These are phyloP conservation scores for Antitrichia curtipendula DNA, from an alignment of 225 moss, liverwort and hornwort species.

Conservation along the genomic window DNA sequence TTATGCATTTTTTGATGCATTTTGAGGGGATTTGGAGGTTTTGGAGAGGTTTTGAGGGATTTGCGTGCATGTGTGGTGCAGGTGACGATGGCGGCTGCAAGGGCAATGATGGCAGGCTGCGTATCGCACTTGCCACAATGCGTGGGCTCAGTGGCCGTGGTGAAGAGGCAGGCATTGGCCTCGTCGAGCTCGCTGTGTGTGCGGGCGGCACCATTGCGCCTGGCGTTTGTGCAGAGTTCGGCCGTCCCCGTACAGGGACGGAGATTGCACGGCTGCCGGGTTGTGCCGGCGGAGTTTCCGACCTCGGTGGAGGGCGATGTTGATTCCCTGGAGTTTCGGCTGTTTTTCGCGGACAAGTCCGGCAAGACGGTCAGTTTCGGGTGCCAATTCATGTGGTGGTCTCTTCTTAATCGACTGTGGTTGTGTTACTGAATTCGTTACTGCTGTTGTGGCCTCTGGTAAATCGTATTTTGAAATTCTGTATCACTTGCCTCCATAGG, in stretches of 20 bases:
- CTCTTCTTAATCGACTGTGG: neutral
- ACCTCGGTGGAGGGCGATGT: slow-evolving; percentile 50
- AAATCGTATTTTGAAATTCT: neutral
- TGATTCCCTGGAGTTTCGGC: slow-evolving; percentile 64
- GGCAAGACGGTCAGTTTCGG: neutral
- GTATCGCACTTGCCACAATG: slow-evolving; percentile 37
- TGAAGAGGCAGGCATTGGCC: slow-evolving; percentile 16
- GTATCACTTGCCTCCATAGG: neutral
- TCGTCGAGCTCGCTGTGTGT: slow-evolving; percentile 1
- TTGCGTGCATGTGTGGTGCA: neutral
- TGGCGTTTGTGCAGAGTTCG: neutral
- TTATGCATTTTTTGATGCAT: neutral
- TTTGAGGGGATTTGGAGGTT: neutral
- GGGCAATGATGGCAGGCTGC: slow-evolving; percentile 22
- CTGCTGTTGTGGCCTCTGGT: neutral
- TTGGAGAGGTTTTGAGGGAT: neutral
- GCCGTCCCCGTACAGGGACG: neutral
- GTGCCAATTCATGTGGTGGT: neutral
- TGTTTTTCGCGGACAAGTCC: slow-evolving; percentile 64
- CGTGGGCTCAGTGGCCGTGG: neutral
- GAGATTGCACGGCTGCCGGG: slow-evolving; percentile 14
- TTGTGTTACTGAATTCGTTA: neutral
- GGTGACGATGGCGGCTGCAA: slow-evolving; percentile 46
- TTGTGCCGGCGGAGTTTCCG: slow-evolving; percentile 23
- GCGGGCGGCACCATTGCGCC: slow-evolving; percentile 12